Percentiles rank a stretch among this genome's conserved stretches.
Evolutionary conservation across 2,329 filamentous ascomycete species (phyloP).

Genomic region (Talaromyces marneffei): DNA sequence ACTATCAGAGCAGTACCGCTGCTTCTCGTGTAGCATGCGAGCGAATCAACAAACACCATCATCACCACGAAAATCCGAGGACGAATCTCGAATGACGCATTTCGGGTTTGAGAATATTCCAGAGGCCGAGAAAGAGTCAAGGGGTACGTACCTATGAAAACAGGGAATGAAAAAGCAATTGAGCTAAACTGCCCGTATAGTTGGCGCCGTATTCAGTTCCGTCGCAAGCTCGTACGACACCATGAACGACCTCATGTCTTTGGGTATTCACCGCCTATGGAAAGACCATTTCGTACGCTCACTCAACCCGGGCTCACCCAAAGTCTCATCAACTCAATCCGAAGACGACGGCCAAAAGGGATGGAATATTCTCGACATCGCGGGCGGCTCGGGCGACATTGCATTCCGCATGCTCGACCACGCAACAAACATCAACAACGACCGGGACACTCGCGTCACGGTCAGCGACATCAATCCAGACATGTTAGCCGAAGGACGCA

Average conservation of each 20-base stretch:
- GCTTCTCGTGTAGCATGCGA: constrained; percentile 47
- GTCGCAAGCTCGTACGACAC: constrained; percentile 92
- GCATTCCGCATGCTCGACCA: constrained; percentile 94
- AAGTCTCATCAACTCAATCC: constrained; percentile 28
- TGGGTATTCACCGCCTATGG: constrained; percentile 95
- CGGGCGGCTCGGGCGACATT: constrained; percentile 95
- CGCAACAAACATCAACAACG: constrained; percentile 71
- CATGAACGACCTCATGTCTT: constrained; percentile 99
- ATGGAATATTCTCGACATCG: constrained; percentile 85
- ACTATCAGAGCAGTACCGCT: constrained; percentile 37
- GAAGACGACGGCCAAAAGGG: constrained; percentile 35
- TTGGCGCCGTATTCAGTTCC: constrained; percentile 86
- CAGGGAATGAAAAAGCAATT: background rate
- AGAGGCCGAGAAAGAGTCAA: constrained; percentile 68
- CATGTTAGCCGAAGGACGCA: constrained; percentile 84
- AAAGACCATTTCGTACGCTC: constrained; percentile 93
- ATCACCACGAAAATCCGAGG: constrained; percentile 28
- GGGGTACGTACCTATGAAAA: constrained; percentile 46
- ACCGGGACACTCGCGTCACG: constrained; percentile 74
- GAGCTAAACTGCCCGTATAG: constrained; percentile 43
- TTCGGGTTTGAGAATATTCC: constrained; percentile 86
- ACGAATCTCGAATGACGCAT: constrained; percentile 64
- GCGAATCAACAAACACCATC: constrained; percentile 26
- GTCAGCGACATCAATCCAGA: constrained; percentile 94
- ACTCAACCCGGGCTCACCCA: constrained; percentile 69